Conservation (phyloP, 1,139 yeast species). For the Meyerozyma guilliermondii region DNA sequence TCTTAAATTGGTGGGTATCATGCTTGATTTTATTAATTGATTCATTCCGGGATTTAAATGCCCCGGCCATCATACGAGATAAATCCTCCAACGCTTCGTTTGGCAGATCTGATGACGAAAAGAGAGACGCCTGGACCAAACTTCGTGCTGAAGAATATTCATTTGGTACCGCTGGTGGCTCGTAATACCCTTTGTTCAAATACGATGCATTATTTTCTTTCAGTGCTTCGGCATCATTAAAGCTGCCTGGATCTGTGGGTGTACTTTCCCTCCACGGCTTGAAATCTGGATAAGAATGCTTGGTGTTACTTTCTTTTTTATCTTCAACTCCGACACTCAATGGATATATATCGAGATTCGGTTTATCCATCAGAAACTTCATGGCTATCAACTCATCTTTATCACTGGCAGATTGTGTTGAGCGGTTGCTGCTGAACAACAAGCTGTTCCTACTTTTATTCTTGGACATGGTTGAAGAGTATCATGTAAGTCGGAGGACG, state of each 20-base stretch:
- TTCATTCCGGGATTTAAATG: conserved; percentile 60
- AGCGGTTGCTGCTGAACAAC: conserved; percentile 26
- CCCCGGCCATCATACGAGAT: conserved; percentile 52
- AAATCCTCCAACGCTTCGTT: conserved; percentile 34
- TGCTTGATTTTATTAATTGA: conserved; percentile 55
- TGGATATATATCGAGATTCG: conserved; percentile 33
- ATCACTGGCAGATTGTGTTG: conserved; percentile 18
- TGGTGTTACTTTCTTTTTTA: not conserved
- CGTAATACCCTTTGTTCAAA: conserved; percentile 50
- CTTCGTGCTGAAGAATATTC: conserved; percentile 55
- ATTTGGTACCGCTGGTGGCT: conserved; percentile 57
- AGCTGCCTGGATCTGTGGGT: conserved; percentile 34
- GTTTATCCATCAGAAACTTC: conserved; percentile 35
- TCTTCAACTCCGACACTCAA: conserved; percentile 18
- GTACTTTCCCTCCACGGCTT: conserved; percentile 69
- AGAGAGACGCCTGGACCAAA: conserved; percentile 41
- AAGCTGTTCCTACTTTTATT: conserved; percentile 30
- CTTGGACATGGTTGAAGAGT: conserved; percentile 25
- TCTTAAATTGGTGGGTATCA: conserved; percentile 54
- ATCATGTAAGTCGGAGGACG: not conserved
- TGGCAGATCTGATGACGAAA: conserved; percentile 35
- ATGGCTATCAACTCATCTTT: conserved; percentile 33
- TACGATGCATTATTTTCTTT: conserved; percentile 28
- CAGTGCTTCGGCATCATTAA: conserved; percentile 19
- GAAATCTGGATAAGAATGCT: conserved; percentile 64